phyloP scores from a whole-genome alignment of 2,329 filamentous ascomycete species.

The Mariannaea elegans region DNA sequence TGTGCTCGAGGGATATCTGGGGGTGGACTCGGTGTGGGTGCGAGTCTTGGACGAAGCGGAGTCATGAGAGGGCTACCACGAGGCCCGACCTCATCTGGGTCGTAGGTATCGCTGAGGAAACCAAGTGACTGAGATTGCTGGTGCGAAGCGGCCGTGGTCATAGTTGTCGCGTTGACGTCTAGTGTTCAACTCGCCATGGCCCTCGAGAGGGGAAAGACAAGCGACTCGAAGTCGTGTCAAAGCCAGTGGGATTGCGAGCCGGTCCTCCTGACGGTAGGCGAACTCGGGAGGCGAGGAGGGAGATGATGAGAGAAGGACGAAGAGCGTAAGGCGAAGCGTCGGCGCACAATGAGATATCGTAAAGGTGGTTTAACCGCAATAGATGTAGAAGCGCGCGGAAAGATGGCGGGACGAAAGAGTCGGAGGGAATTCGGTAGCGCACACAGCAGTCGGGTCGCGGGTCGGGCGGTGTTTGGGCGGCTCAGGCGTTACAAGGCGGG shows the following conservation, averaged over 20 bases:
- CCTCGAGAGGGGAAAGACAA: constrained; percentile 28
- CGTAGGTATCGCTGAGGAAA: constrained; percentile 49
- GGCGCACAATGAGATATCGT: neutral
- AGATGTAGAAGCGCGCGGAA: neutral
- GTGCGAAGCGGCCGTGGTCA: constrained; percentile 47
- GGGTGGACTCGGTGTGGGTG: constrained; percentile 45
- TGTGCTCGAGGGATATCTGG: constrained; percentile 48
- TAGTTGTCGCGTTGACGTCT: constrained; percentile 41
- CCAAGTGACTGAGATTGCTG: constrained; percentile 44
- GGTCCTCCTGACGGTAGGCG: constrained; percentile 11
- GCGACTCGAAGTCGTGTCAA: constrained; percentile 26
- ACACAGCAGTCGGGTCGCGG: neutral
- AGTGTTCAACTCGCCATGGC: constrained; percentile 48
- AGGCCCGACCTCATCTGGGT: constrained; percentile 54
- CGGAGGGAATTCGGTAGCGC: neutral
- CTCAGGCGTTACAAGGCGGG: constrained; percentile 7
- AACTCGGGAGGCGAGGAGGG: neutral
- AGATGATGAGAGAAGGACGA: neutral
- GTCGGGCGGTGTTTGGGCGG: constrained; percentile 11
- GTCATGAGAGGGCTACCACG: constrained; percentile 53
- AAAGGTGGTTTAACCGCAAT: neutral
- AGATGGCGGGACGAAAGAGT: neutral
- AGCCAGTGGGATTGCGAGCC: constrained; percentile 16
- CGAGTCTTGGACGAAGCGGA: constrained; percentile 45
- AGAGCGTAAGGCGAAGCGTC: neutral